A percentile compares a stretch with the other conserved stretches of the same genome.
Evolutionary conservation across 2,329 filamentous ascomycete genomes (phyloP).

Genomic region (Cladophialophora exuberans): DNA sequence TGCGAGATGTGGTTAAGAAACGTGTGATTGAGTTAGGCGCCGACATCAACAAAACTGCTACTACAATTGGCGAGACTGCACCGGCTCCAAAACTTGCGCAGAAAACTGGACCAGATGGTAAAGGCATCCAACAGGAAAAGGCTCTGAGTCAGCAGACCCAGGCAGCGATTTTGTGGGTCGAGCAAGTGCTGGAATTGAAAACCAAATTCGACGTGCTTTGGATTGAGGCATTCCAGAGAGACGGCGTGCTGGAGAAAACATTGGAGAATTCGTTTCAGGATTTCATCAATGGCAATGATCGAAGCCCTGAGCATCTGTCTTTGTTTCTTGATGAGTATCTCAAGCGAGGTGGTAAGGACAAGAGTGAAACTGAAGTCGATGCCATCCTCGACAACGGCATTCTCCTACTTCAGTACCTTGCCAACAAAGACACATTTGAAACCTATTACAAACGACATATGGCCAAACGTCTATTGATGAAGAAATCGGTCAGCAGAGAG

Average conservation of each 20-base stretch:
- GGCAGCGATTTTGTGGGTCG: slow-evolving; percentile 92
- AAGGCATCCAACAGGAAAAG: slow-evolving; percentile 55
- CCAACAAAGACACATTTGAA: slow-evolving; percentile 93
- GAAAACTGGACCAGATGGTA: slow-evolving; percentile 50
- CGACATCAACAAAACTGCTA: slow-evolving; percentile 73
- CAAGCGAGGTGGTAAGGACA: slow-evolving; percentile 90
- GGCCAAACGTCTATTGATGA: slow-evolving; percentile 81
- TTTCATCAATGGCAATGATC: slow-evolving; percentile 88
- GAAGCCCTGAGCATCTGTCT: slow-evolving; percentile 89
- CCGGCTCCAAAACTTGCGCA: slow-evolving; percentile 49
- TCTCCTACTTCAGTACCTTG: slow-evolving; percentile 80
- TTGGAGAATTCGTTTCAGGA: slow-evolving; percentile 86
- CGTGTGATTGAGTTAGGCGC: slow-evolving; percentile 78
- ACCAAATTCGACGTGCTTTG: slow-evolving; percentile 86
- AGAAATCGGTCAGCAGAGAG: slow-evolving; percentile 86
- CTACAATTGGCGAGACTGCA: slow-evolving; percentile 58
- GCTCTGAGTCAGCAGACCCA: slow-evolving; percentile 77
- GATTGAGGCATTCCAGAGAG: slow-evolving; percentile 70
- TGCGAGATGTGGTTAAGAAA: slow-evolving; percentile 72
- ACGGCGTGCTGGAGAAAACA: slow-evolving; percentile 77
- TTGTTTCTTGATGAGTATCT: slow-evolving; percentile 96
- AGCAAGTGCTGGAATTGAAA: slow-evolving; percentile 83
- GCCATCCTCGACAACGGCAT: slow-evolving; percentile 85
- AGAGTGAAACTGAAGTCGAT: slow-evolving; percentile 87
- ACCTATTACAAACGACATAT: slow-evolving; percentile 98